Percentiles rank a stretch among this genome's conserved stretches.
Conservation (phyloP, 371 early-diverging fungal species). For the Saksenaea vasiformis region DNA sequence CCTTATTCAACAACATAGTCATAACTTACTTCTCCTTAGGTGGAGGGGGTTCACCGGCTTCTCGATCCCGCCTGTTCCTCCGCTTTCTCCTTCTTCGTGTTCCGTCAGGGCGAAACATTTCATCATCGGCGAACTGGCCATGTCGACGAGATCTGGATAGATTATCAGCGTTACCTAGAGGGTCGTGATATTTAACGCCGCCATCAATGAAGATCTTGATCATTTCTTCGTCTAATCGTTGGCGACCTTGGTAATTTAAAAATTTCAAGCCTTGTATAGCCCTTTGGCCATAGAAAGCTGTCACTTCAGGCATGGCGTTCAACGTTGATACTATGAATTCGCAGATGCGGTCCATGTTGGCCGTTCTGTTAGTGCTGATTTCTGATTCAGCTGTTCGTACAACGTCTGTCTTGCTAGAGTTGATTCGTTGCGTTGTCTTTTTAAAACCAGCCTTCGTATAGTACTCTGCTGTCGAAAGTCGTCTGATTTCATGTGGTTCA, state of each 20-base stretch:
- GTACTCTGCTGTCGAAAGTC: too few species aligned
- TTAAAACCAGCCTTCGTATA: too few species aligned
- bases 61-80: too few species aligned
- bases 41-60: background rate
- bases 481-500: too few species aligned
- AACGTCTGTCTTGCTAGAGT: too few species aligned
- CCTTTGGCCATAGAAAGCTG: background rate
- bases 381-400: too few species aligned
- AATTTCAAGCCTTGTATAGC: background rate
- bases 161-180: background rate
- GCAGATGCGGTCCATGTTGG: background rate
- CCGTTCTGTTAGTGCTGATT: too few species aligned
- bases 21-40: background rate
- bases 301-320: background rate
- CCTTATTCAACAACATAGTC: too few species aligned
- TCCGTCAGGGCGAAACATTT: background rate
- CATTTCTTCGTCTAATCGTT: constrained; percentile 9
- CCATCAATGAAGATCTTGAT: constrained; percentile 13
- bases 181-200: constrained; percentile 10
- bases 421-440: too few species aligned
- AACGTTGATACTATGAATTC: background rate
- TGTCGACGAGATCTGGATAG: background rate
- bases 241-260: constrained; percentile 13
- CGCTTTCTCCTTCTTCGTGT: background rate
- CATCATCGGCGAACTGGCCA: too few species aligned